These are phyloP conservation scores for Parachlorella kessleri DNA, from an alignment of 139 green algal genomes.

Conservation along the genomic window DNA sequence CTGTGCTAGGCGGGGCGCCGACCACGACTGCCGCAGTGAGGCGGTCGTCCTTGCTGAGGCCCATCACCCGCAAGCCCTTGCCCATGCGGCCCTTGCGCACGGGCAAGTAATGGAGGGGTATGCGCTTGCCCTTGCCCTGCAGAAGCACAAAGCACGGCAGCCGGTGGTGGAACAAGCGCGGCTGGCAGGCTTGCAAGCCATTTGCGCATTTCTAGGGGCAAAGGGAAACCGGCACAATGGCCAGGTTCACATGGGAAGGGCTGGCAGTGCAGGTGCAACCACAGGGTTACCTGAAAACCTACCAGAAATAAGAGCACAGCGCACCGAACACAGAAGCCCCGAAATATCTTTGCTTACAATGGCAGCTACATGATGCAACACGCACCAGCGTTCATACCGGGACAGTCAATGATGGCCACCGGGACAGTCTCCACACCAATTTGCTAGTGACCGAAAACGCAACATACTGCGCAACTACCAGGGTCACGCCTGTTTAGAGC, in stretches of 20 bases:
- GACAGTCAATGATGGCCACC: no score
- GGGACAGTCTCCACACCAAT: no score
- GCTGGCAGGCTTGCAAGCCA: no score
- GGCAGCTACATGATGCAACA: no score
- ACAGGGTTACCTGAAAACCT: neutral
- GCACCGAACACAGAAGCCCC: neutral
- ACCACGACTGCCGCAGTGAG: conserved; percentile 49
- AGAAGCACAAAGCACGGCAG: conserved; percentile 34
- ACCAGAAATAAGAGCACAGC: neutral
- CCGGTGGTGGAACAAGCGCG: neutral
- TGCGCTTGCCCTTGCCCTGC: conserved; percentile 42
- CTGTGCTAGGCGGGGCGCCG: neutral
- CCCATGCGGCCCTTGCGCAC: conserved; percentile 26
- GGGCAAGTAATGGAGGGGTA: conserved; percentile 43
- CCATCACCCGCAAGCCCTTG: conserved; percentile 30
- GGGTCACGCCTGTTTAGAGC: no score
- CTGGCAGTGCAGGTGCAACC: neutral
- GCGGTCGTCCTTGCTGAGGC: conserved; percentile 38
- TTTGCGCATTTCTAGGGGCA: no score
- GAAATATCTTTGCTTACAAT: no score
- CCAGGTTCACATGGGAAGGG: neutral
- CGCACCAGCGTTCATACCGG: no score
- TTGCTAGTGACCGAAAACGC: no score
- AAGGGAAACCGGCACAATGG: no score
- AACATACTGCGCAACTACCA: no score